phyloP scores from a whole-genome alignment of 148 eudicot species.

The Cornus kousa region DNA sequence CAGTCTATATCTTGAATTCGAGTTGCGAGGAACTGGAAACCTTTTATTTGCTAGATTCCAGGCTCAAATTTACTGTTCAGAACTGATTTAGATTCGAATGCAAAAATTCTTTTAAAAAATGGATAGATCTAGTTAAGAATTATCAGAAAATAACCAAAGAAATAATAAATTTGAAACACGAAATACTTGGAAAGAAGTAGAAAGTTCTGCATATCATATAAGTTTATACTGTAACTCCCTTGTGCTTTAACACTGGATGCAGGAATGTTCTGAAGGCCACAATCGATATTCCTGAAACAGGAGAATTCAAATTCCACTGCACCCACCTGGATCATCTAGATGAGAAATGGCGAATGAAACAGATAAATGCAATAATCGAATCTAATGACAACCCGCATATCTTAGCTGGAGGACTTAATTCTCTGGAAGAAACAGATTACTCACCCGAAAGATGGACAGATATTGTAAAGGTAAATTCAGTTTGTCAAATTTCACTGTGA shows the following conservation, averaged over 20 bases:
- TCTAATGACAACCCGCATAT: constrained; percentile 79
- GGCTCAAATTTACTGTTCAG: not conserved
- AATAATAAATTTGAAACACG: not conserved
- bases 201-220: not conserved
- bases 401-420: constrained; percentile 90
- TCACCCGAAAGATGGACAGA: constrained; percentile 96
- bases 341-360: constrained; percentile 96
- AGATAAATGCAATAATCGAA: constrained; percentile 73
- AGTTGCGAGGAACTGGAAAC: not conserved
- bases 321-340: constrained; percentile 91
- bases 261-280: constrained; percentile 94
- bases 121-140: too few relatives aligned
- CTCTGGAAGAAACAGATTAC: constrained; percentile 84
- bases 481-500: not conserved
- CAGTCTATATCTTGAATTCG: too few relatives aligned
- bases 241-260: constrained; percentile 15
- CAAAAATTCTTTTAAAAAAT: too few relatives aligned
- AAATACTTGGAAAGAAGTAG: not conserved
- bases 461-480: constrained; percentile 62
- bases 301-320: constrained; percentile 78
- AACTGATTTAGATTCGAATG: too few relatives aligned
- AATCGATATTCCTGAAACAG: constrained; percentile 69
- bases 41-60: not conserved
- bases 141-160: not conserved
- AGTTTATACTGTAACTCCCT: not conserved